Evolutionary conservation across 1,284 basidiomycete species (phyloP), one percentile per base, ranked within the genome.

Genomic region (Tilletia walkeri): DNA sequence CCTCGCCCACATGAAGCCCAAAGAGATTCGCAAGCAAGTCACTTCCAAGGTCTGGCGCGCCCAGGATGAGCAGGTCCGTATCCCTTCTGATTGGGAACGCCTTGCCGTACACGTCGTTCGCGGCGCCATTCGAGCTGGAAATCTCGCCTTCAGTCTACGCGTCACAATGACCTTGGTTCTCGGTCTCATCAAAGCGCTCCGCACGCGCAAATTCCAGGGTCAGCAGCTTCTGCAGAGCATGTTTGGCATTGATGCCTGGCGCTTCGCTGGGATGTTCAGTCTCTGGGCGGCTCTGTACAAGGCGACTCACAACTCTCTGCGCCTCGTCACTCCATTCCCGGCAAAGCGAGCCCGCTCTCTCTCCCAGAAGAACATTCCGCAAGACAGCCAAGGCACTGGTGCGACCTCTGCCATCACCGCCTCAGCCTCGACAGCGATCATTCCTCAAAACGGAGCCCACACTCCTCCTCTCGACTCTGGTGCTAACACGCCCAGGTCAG

Each of bases 221-320:
- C 36, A 73, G 72, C 14, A 53, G 72, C 3, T 72, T 76, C 24
- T 71, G 74, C 18, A 48, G 72, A 5, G 78, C 80, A 1, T 70
- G 77, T 41, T 70, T 81, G 78, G 78, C 2, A 72, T 77, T 6
- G 69, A 70, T 4, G 80, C 80, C 67, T 71, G 79, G 18, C 80
- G 82, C 41, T 82, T 82, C 68, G 80, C 79, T 4, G 68, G 76
- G 30, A 72, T 78, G 72, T 81, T 83, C 41, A 76, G 74, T 30
- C 59, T 79, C 34, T 83, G 81, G 81, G 78, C 81, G 2, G 70
- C 70, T 24, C 72, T 82, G 12, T 83, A 82, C 75, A 83, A 83
- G 68, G 76, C 80, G 3, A 74, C 76, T 20, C 78, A 78, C 71
- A 82, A 83, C 65, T 73, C 76, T 1, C 73, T 83, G 47, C 80